Percentiles rank a stretch among this genome's conserved stretches.
Evolutionary conservation across 140 eudicot species (phyloP).

Genomic region (Stevia rebaudiana): DNA sequence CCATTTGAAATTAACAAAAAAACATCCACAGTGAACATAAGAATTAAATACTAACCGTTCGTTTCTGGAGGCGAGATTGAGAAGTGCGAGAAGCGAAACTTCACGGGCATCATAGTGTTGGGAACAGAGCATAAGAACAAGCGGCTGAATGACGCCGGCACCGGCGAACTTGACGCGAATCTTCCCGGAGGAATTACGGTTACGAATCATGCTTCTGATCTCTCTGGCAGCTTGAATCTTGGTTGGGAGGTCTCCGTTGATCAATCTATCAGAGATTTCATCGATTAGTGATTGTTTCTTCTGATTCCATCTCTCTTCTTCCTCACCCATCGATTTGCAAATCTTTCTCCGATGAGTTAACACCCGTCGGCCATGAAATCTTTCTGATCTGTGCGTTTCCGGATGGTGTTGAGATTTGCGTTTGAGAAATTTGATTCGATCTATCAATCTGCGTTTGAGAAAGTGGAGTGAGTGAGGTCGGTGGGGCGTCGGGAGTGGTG

Average conservation of each 20-base stretch:
- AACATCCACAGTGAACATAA: background rate
- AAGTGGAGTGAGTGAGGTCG: too few relatives aligned
- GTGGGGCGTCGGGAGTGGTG: too few relatives aligned
- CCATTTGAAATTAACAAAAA: background rate
- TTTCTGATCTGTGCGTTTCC: too few relatives aligned
- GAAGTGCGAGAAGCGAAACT: conserved; percentile 65
- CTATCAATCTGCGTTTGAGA: too few relatives aligned
- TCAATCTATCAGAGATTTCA: conserved; percentile 35
- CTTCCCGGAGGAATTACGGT: conserved; percentile 40
- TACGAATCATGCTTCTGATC: conserved; percentile 54
- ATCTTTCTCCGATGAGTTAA: background rate
- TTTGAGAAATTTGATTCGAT: too few relatives aligned
- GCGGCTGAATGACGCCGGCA: conserved; percentile 65
- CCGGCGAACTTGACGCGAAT: conserved; percentile 57
- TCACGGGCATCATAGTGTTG: conserved; percentile 38
- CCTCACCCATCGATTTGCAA: conserved; percentile 14
- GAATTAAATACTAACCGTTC: conserved; percentile 37
- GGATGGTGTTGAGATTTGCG: too few relatives aligned
- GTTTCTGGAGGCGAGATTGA: conserved; percentile 63
- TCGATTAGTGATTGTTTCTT: conserved; percentile 35
- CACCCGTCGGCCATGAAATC: conserved; percentile 1
- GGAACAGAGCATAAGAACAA: conserved; percentile 47
- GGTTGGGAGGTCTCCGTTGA: conserved; percentile 34
- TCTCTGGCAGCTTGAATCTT: conserved; percentile 65
- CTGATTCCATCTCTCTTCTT: conserved; percentile 27